Conservation (phyloP, 495 filamentous ascomycete species). For the Elaphomyces granulatus region DNA sequence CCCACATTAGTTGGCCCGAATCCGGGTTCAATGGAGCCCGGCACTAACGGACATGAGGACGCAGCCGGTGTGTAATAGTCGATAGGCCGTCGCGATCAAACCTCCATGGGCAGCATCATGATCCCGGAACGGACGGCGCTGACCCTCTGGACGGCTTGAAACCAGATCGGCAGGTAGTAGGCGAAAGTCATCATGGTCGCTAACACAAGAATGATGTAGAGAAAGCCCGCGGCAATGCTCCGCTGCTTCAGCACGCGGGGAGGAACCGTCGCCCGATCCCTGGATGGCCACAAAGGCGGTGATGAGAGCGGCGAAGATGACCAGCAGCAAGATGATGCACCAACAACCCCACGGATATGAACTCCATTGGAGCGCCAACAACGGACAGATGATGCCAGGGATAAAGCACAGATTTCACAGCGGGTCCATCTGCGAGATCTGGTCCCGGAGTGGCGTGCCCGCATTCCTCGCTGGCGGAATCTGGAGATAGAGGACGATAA, state of each 20-base stretch:
- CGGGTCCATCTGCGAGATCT: slow-evolving; percentile 32
- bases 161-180: slow-evolving; percentile 24
- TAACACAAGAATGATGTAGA: slow-evolving; percentile 6
- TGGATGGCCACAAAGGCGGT: slow-evolving; percentile 16
- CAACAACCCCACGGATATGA: slow-evolving; percentile 29
- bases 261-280: slow-evolving; percentile 18
- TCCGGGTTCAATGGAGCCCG: slow-evolving; percentile 20
- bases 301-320: slow-evolving; percentile 15
- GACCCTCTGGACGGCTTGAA: slow-evolving; percentile 21
- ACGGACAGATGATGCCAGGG: slow-evolving; percentile 32
- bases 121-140: slow-evolving; percentile 19
- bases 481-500: slow-evolving; percentile 17
- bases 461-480: slow-evolving; percentile 9
- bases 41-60: slow-evolving; percentile 14
- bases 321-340: slow-evolving; percentile 24
- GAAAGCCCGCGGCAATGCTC: slow-evolving; percentile 7
- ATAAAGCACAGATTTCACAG: slow-evolving; percentile 32
- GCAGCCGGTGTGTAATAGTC: slow-evolving; percentile 26
- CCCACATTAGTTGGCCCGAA: slow-evolving; percentile 15
- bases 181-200: slow-evolving; percentile 12
- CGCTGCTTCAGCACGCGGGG: slow-evolving; percentile 21
- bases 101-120: slow-evolving; percentile 18
- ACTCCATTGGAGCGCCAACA: slow-evolving; percentile 41
- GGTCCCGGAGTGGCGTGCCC: slow-evolving; percentile 17
- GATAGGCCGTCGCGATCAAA: slow-evolving; percentile 13